Evolutionary conservation across 2,329 filamentous ascomycete species (phyloP).

Genomic region (Xylariaceae sp.): DNA sequence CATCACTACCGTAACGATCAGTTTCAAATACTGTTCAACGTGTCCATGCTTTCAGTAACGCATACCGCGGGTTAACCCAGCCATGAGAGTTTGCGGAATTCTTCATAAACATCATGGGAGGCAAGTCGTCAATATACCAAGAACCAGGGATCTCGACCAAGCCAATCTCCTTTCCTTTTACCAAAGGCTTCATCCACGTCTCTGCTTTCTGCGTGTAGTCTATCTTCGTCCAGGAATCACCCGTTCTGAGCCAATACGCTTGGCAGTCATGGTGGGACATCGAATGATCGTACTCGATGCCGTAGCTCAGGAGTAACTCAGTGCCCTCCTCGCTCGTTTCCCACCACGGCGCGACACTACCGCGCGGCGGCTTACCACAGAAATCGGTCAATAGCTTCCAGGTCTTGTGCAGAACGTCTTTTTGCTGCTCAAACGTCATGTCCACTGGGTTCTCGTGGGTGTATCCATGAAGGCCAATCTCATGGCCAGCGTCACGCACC

Average conservation of each 20-base stretch:
- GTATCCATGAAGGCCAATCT: constrained; percentile 70
- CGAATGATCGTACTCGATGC: constrained; percentile 73
- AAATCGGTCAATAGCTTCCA: constrained; percentile 75
- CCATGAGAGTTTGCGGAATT: constrained; percentile 70
- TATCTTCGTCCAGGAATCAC: constrained; percentile 72
- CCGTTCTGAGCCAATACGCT: constrained; percentile 68
- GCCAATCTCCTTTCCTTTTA: constrained; percentile 64
- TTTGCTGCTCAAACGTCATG: constrained; percentile 78
- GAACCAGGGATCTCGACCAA: constrained; percentile 68
- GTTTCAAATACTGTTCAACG: not conserved
- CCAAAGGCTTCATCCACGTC: constrained; percentile 71
- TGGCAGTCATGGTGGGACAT: constrained; percentile 72
- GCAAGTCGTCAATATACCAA: constrained; percentile 68
- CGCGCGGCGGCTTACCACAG: constrained; percentile 73
- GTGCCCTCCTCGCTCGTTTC: constrained; percentile 73
- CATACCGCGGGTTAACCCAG: constrained; percentile 56
- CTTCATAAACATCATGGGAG: constrained; percentile 78
- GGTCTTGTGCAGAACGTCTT: constrained; percentile 76
- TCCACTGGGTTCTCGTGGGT: constrained; percentile 75
- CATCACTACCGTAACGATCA: constrained; percentile 28
- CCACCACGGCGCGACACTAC: constrained; percentile 77
- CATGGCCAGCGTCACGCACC: constrained; percentile 69
- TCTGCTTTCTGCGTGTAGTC: constrained; percentile 68
- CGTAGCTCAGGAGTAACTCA: constrained; percentile 69
- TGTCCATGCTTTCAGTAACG: no score